Evolutionary conservation across 129 eudicot species (phyloP).

Genomic region (Flaveria robusta): DNA sequence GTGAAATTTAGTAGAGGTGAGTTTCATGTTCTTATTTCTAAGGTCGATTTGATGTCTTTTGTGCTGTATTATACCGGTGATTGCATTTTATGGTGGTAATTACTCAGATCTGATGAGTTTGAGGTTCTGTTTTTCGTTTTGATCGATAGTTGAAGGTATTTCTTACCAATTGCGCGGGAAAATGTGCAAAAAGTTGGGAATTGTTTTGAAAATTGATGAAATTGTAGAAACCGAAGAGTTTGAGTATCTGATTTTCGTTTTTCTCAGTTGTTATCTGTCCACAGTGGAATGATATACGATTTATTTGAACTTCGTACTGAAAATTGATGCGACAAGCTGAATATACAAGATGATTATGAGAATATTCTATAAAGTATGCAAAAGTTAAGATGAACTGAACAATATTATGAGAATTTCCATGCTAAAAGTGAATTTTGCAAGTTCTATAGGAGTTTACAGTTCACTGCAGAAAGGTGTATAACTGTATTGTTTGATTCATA

Average conservation of each 20-base stretch:
- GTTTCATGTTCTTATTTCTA: background rate
- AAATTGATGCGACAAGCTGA: background rate
- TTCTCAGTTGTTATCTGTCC: background rate
- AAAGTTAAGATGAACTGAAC: too few relatives aligned
- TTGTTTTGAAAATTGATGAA: background rate
- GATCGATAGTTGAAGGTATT: background rate
- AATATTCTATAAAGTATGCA: background rate
- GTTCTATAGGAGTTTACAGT: too few relatives aligned
- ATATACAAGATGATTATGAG: background rate
- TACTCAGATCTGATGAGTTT: background rate
- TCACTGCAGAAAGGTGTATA: too few relatives aligned
- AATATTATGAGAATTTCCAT: too few relatives aligned
- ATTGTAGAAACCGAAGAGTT: background rate
- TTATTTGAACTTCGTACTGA: too few relatives aligned
- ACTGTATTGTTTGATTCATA: background rate
- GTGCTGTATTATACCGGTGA: background rate
- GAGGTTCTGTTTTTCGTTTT: constrained; percentile 1
- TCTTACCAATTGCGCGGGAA: background rate
- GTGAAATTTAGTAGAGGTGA: background rate
- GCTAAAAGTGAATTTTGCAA: too few relatives aligned
- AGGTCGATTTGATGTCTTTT: background rate
- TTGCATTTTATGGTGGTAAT: background rate
- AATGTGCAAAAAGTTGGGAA: background rate
- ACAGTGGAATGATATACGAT: background rate
- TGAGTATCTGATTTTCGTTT: background rate